These are phyloP conservation scores for Cordyceps javanica DNA, from an alignment of 2,329 filamentous ascomycete genomes.

Conservation along the genomic window DNA sequence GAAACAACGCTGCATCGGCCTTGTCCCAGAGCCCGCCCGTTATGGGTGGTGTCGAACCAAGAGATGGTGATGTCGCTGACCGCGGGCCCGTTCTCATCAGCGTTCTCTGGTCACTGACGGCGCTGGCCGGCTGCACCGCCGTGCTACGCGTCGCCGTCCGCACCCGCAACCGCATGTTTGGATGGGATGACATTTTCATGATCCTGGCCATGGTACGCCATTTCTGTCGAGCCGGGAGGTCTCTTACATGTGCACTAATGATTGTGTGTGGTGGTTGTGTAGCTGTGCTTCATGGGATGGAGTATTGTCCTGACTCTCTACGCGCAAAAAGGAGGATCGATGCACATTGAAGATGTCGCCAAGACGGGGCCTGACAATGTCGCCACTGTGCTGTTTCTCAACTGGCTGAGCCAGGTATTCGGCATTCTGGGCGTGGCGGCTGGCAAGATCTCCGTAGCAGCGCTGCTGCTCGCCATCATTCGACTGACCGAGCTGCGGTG, in stretches of 20 bases:
- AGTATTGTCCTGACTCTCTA: constrained; percentile 16
- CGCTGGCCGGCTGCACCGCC: constrained; percentile 14
- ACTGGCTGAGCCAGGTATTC: constrained; percentile 18
- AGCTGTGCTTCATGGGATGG: constrained; percentile 19
- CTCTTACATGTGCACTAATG: not conserved
- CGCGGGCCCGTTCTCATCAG: constrained; percentile 12
- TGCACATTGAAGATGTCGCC: constrained; percentile 15
- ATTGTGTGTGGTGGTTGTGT: not conserved
- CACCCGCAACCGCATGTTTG: constrained; percentile 14
- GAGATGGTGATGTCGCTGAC: constrained; percentile 11
- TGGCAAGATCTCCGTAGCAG: constrained; percentile 19
- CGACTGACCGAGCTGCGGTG: constrained; percentile 16
- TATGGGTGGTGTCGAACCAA: not conserved
- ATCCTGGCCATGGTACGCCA: constrained; percentile 16
- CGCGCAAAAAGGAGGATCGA: constrained; percentile 15
- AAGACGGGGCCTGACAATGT: constrained; percentile 17
- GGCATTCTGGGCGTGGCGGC: constrained; percentile 18
- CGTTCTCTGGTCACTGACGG: constrained; percentile 17
- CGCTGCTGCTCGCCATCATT: constrained; percentile 18
- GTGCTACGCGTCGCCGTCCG: constrained; percentile 15
- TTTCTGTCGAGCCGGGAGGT: not conserved
- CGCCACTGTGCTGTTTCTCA: constrained; percentile 17
- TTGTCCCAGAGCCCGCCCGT: not conserved
- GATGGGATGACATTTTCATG: constrained; percentile 19
- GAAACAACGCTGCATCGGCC: not conserved